phyloP scores from a whole-genome alignment of 2,329 filamentous ascomycete species.

The Trichoderma polysporum region DNA sequence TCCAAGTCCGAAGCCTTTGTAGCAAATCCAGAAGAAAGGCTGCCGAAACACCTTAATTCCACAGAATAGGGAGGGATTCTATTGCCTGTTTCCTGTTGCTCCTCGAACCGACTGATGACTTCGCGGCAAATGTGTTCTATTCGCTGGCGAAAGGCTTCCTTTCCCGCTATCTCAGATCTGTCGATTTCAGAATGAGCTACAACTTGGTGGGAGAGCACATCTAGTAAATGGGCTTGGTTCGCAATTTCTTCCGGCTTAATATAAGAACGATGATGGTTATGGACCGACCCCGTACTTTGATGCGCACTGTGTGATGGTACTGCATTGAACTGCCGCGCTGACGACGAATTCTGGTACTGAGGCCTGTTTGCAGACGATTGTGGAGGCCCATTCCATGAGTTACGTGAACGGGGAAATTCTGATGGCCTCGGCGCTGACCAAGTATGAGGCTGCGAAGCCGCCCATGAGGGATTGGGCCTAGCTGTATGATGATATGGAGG shows the following conservation, averaged over 20 bases:
- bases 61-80: slow-evolving; percentile 58
- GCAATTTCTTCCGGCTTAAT: slow-evolving; percentile 47
- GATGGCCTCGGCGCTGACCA: slow-evolving; percentile 22
- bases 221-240: slow-evolving; percentile 50
- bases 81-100: slow-evolving; percentile 35
- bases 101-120: slow-evolving; percentile 56
- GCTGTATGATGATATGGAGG: slow-evolving; percentile 20
- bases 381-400: slow-evolving; percentile 27
- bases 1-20: slow-evolving; percentile 91
- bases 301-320: slow-evolving; percentile 21
- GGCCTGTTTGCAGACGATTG: slow-evolving; percentile 17
- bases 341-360: neutral
- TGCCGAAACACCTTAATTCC: slow-evolving; percentile 77
- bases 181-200: slow-evolving; percentile 63
- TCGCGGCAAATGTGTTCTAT: slow-evolving; percentile 66
- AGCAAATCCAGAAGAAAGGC: slow-evolving; percentile 80
- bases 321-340: slow-evolving; percentile 24
- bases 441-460: slow-evolving; percentile 27
- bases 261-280: slow-evolving; percentile 33
- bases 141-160: slow-evolving; percentile 65
- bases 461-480: slow-evolving; percentile 12
- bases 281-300: slow-evolving; percentile 23
- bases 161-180: slow-evolving; percentile 61
- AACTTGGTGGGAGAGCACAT: slow-evolving; percentile 44
- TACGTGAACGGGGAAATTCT: slow-evolving; percentile 23